Base-by-base conservation (phyloP, 805 yeast species). In the Sungouiella blattae region DNA sequence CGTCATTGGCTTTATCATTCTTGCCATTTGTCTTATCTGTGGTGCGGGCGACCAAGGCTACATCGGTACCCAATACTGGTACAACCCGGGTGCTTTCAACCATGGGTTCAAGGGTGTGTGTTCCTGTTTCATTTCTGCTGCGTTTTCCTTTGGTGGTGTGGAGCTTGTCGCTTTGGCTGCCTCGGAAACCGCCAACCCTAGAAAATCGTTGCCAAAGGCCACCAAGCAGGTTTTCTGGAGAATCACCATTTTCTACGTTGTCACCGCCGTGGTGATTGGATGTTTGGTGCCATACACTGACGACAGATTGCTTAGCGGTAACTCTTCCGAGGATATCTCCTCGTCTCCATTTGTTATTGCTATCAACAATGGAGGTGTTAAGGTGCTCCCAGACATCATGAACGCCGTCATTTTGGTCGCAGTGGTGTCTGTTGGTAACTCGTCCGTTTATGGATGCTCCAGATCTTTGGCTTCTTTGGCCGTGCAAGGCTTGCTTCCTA, bases 401-500 rank as follows among this genome's bases (percentile, higher is more conserved):
- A 55, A 55, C 30, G 58, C 55, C 6, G 57, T 48, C 22, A 55
- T 55, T 12, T 43, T 55, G 46, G 32, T 55, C 11, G 54, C 60
- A 3, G 60, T 55, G 18, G 46, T 52, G n/a, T 55, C 60, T 1
- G 60, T 55, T 18, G 60, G 60, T 5, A 55, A 55, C 47, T 50
- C 60, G 6, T 52, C 60, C 14, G 57, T 55, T 11, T 55, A 55
- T 30, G 60, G 60, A 2, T 50, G 58, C 29, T 52, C 87, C 5
- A 77, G 89, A 64, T 74, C 83, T 15, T 56, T 83, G 45, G 71
- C 75, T 16, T 74, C 85, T 6, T 61, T 83, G 44, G 77, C 83
- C 11, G 80, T 72, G 26, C 78, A 76, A 52, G 83, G 84, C 8
- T 71, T 71, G 52, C 75, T 81, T 32, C 87, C 87, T 35, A 61